Evolutionary conservation across 2,329 filamentous ascomycete species (phyloP), one percentile per base, ranked within the genome.

Genomic region (Aspergillus novofumigatus): DNA sequence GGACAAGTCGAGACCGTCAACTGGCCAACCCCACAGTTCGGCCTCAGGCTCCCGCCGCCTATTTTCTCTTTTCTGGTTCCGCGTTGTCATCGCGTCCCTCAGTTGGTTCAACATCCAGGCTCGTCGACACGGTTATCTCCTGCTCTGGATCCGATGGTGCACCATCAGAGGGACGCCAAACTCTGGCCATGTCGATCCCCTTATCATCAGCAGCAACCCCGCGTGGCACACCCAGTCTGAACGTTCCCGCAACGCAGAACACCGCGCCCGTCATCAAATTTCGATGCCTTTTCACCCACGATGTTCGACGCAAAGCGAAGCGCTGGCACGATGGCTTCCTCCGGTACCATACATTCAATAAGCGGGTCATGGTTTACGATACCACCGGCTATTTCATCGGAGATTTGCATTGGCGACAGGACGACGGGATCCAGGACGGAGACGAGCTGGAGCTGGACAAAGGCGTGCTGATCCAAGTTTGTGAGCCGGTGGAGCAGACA

Each of bases 251-350:
- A 29, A 81, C 81, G 14, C 83, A 86, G 65, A 86, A 84, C 65
- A 88, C 86, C 21, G 91, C 92, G 1, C 81, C 84, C 0, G 91
- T 97, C 42, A 79, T 89, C 68, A 91, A 95, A 68, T 95, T 88
- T 72, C 82, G 85, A 60, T 97, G 92, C 72, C 85, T 97, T 4
- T 97, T 90, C 74, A 95, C 92, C 1, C 86, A 90, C 69, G 92
- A 97, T 69, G 73, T 96, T 45, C 86, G 86, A 52, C 86, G 90
- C 55, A 97, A 97, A 76, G 87, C 91, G 65, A 97, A 97, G 72
- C 82, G 90, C 59, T 97, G 92, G 92, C 91, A 96, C 68, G 92
- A 97, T 86, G 92, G 93, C 38, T 86, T 86, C 52, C 83, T 97
- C 59, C 89, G 88, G 62, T 96, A 88, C 62, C 92, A 97, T 69